phyloP scores from a whole-genome alignment of 176 grass and related monocot genomes.

The bread wheat (Triticum aestivum) region DNA sequence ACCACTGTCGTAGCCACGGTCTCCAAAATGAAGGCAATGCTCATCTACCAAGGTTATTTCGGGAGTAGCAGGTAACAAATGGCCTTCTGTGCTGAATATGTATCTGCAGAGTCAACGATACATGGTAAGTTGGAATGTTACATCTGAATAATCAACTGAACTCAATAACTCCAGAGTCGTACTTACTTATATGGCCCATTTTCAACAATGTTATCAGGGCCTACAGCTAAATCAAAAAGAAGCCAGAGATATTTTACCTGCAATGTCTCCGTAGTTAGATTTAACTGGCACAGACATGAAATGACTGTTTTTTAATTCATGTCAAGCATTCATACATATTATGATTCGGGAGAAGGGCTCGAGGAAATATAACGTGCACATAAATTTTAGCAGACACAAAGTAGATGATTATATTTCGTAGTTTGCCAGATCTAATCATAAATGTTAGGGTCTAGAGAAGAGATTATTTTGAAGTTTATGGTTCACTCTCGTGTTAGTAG shows the following conservation, averaged over 20 bases:
- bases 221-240: constrained; percentile 95
- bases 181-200: constrained; percentile 97
- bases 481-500: neutral
- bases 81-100: constrained; percentile 98
- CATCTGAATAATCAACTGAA: constrained; percentile 19
- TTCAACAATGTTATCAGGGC: constrained; percentile 94
- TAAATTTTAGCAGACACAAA: neutral
- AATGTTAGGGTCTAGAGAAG: neutral
- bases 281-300: constrained; percentile 11
- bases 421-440: neutral
- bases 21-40: constrained; percentile 83
- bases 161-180: constrained; percentile 21
- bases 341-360: neutral
- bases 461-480: neutral
- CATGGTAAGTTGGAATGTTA: constrained; percentile 20
- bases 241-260: constrained; percentile 99
- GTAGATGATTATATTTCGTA: neutral
- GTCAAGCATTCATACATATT: neutral
- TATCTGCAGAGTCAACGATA: constrained; percentile 58
- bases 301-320: neutral
- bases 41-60: constrained; percentile 83
- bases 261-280: constrained; percentile 35
- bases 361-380: neutral
- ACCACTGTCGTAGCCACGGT: constrained; percentile 31
- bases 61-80: constrained; percentile 78